Base-by-base conservation (phyloP, 371 early-diverging fungal genomes). In the Smittium culicis region DNA sequence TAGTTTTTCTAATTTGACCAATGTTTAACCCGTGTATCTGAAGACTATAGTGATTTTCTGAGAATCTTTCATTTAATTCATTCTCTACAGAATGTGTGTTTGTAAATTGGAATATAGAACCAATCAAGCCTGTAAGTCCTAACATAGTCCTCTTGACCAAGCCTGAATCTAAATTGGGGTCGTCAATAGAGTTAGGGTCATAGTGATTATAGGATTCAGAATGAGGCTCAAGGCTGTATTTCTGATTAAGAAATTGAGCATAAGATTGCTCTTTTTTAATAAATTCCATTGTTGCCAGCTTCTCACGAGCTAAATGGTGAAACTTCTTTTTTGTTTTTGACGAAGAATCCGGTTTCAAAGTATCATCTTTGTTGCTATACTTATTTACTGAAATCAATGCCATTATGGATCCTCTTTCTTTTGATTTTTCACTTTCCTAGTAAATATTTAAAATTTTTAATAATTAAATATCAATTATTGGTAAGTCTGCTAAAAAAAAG, bases 11-110 rank as follows among this genome's bases (percentile, higher is more conserved):
- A 14, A 88, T 83, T 71, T 85, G 80, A 55, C 79, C 81, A 29
- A 87, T 71, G 0, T 82, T 86, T 57, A 87, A 63, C 0, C 74
- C 69, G 20, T 77, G 70, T 34, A 83, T 81, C 11, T 64, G 66
- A 2, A 85, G 73, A 8, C 74, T 75, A 0, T 82, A 81, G 63
- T 87, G 87, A 2, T 74, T 75, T 31, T 82, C 80, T 24, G 79
- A 71, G 61, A 83, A 83, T 59, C 82, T 80, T 64, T 82, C 86
- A 62, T 85, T 82, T 11, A 84, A 71, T 69, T 88, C 88, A 58
- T 79, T 78, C 33, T 82, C 81, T 67, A 84, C 73, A 17, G 86
- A 83, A 1, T 76, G 73, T 0, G 85, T 78, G 35, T 74, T 74
- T 56, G 79, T 78, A 68, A 82, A 83, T 31, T 82, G 81, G 32